Evolutionary conservation across 2,329 filamentous ascomycete species (phyloP).

Genomic region (Cladosporium phlei): DNA sequence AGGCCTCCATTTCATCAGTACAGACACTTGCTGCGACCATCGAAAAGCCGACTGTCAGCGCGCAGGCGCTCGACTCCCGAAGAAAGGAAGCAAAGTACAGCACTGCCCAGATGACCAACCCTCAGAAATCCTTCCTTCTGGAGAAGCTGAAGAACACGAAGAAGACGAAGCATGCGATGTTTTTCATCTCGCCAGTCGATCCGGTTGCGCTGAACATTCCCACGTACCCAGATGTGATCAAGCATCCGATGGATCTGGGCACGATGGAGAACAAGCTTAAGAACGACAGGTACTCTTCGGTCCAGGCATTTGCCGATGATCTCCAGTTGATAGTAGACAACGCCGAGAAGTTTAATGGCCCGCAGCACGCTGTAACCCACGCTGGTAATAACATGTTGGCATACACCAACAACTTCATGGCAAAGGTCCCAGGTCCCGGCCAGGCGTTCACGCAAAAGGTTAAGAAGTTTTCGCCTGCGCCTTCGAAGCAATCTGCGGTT

Average conservation of each 20-base stretch:
- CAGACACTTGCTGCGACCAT: constrained; percentile 13
- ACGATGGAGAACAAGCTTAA: constrained; percentile 79
- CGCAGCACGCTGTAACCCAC: constrained; percentile 65
- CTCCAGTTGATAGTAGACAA: constrained; percentile 76
- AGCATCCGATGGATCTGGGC: constrained; percentile 76
- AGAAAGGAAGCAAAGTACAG: constrained; percentile 26
- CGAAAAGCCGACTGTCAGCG: constrained; percentile 11
- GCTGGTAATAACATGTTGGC: constrained; percentile 59
- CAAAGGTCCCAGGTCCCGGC: constrained; percentile 53
- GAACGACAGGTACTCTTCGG: constrained; percentile 60
- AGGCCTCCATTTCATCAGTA: constrained; percentile 20
- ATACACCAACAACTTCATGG: constrained; percentile 58
- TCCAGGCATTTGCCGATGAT: constrained; percentile 70
- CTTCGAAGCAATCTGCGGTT: constrained; percentile 19
- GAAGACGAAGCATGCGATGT: constrained; percentile 73
- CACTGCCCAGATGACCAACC: constrained; percentile 50
- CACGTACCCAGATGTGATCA: constrained; percentile 66
- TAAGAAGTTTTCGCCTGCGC: constrained; percentile 29
- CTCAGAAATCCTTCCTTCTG: constrained; percentile 59
- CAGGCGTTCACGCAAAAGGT: constrained; percentile 45
- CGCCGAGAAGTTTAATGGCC: constrained; percentile 75
- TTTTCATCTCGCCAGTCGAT: constrained; percentile 75
- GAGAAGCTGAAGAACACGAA: constrained; percentile 70
- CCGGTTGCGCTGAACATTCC: constrained; percentile 70
- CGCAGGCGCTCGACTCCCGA: constrained; percentile 7